Percentiles rank a stretch among this genome's conserved stretches.
Conservation (phyloP, 208 protist genomes). For the Leishmania tropica region DNA sequence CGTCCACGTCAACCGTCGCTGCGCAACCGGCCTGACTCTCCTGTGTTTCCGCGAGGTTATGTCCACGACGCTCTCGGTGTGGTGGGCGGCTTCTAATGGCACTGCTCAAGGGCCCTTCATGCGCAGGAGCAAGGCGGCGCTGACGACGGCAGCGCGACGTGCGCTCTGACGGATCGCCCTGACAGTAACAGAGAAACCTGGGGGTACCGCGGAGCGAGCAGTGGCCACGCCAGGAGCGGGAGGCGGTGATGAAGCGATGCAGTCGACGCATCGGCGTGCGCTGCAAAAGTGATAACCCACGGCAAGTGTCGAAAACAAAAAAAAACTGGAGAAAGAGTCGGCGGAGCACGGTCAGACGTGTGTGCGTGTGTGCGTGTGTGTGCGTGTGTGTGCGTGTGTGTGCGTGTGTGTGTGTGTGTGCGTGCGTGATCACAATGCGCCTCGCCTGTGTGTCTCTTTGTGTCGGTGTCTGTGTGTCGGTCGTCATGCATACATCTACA, state of each 20-base stretch:
- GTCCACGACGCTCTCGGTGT: not conserved
- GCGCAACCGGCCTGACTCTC: not conserved
- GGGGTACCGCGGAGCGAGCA: not conserved
- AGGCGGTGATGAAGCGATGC: not conserved
- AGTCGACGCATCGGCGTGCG: not conserved
- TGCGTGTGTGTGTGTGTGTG: not conserved
- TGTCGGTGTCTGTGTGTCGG: no score
- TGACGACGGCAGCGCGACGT: not conserved
- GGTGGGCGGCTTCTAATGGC: not conserved
- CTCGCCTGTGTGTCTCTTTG: not conserved
- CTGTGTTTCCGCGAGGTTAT: not conserved
- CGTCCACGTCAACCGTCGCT: not conserved
- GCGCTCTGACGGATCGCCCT: not conserved
- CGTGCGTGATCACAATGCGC: not conserved
- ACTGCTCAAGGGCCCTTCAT: not conserved
- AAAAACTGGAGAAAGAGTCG: not conserved
- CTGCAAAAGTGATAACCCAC: no score
- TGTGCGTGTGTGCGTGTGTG: not conserved
- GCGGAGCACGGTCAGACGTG: not conserved
- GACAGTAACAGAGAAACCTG: not conserved
- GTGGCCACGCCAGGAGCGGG: not conserved
- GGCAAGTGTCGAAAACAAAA: not conserved
- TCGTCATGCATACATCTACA: no score
- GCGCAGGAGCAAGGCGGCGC: not conserved
- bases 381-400: no score